phyloP scores from a whole-genome alignment of 345 rosid genomes.

The Bruguiera parviflora region DNA sequence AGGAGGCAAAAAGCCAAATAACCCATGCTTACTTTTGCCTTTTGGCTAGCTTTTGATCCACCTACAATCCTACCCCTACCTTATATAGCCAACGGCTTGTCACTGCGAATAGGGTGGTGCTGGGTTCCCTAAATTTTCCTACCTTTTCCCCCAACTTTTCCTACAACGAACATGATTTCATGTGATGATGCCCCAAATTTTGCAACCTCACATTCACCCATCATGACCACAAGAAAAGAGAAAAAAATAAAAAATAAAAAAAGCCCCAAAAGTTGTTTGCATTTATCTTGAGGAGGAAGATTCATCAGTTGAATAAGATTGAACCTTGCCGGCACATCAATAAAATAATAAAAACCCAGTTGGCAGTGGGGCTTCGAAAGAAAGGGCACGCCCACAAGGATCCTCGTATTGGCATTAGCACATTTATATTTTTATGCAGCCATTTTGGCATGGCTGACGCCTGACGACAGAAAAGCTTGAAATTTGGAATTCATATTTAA shows the following conservation, averaged over 20 bases:
- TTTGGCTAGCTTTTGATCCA: not conserved
- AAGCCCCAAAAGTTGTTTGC: not conserved
- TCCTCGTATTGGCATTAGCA: too few species aligned
- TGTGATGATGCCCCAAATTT: constrained; percentile 5
- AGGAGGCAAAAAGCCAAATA: constrained; percentile 7
- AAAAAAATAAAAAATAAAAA: not conserved
- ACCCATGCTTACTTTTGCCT: not conserved
- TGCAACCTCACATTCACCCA: not conserved
- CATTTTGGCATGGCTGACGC: too few species aligned
- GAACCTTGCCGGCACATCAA: too few species aligned
- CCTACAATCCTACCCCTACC: constrained; percentile 13
- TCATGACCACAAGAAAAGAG: not conserved
- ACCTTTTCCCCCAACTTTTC: not conserved
- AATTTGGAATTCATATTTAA: too few species aligned
- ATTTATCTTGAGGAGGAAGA: not conserved
- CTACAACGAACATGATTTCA: not conserved
- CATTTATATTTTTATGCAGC: too few species aligned
- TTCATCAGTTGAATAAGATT: too few species aligned
- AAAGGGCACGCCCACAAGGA: too few species aligned
- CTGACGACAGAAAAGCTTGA: too few species aligned
- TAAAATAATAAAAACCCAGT: too few species aligned
- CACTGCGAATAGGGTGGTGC: not conserved
- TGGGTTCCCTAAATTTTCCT: constrained; percentile 16
- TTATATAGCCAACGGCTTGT: not conserved
- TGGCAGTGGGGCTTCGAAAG: too few species aligned